Evolutionary conservation across 768 basidiomycete genomes (phyloP).

Genomic region (Mycena olivaceomarginata): DNA sequence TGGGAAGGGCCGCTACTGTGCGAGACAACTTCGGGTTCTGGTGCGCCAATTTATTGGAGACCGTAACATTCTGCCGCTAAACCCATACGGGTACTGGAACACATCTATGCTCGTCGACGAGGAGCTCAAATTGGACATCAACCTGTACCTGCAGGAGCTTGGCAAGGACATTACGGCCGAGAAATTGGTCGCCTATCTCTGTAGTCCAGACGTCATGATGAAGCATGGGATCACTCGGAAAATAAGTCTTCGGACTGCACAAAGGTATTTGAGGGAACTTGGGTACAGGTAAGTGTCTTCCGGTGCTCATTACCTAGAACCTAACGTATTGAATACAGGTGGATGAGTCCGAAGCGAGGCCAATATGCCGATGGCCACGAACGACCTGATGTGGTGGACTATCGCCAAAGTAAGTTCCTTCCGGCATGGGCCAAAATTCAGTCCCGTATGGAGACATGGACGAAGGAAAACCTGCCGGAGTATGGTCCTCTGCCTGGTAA

Average conservation of each 20-base stretch:
- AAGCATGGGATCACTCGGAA: conserved; percentile 39
- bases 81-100: conserved; percentile 40
- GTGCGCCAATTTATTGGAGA: conserved; percentile 32
- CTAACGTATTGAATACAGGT: not conserved
- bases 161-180: conserved; percentile 49
- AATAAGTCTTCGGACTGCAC: conserved; percentile 48
- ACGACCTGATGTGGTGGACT: conserved; percentile 52
- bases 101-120: conserved; percentile 44
- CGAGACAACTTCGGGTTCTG: conserved; percentile 6
- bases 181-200: conserved; percentile 47
- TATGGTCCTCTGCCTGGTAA: not conserved
- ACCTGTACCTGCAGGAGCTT: conserved; percentile 43
- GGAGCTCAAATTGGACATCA: conserved; percentile 39
- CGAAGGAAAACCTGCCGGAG: conserved; percentile 9
- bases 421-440: conserved; percentile 35
- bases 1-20: not conserved
- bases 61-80: conserved; percentile 29
- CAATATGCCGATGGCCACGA: conserved; percentile 58
- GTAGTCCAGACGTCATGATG: conserved; percentile 26
- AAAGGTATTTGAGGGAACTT: conserved; percentile 48
- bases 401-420: conserved; percentile 49
- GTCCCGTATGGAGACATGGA: conserved; percentile 30
- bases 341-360: conserved; percentile 44
- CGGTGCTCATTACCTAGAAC: too few species aligned
- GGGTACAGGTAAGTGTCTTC: conserved; percentile 43